Base-by-base conservation (phyloP, 345 rosid genomes). In the Citrus mangshanensis region DNA sequence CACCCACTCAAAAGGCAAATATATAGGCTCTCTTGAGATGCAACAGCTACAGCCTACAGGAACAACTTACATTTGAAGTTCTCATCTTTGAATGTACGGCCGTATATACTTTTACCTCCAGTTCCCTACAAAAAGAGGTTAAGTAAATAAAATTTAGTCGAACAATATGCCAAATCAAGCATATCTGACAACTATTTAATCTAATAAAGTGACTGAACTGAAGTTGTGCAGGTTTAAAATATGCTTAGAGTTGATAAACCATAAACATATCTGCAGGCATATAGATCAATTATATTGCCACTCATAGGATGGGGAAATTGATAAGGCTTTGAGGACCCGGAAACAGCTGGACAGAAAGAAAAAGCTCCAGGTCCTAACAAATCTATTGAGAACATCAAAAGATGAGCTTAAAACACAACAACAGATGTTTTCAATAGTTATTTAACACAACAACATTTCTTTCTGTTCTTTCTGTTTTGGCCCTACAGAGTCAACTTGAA, bases 61-160 rank as follows among this genome's bases (percentile, higher is more conserved):
- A 79, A 59, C 62, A 74, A 87, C 98, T 93, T 89, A 97, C 99
- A 77, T 66, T 94, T 93, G 92, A 97, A 97, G 87, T 91, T 97
- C 81, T 97, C 99, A 86, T 94, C 98, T 84, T 91, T 94, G 81
- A 97, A 97, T 32, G 91, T 94, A 59, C 96, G 91, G 13, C 99
- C 99, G 66, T 93, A 97, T 58, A 97, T 90, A 86, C 99, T 97
- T 87, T 93, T 97, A 62, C 99, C 99, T 81, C 99, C 99, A 81
- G 98, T 97, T 82, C 99, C 99, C 99, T 97, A 93, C 84, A 89
- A 83, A 46, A 16, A 59, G 7, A 61, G 25, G 54, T 21, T 9
- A 42, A 65, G 32, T 25, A 30, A 25, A 38, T 5, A 27, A 5
- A 4, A 77, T 46, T 22, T 55, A 56, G 55, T 24, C 7, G 13